Base-by-base conservation (phyloP, 2,329 filamentous ascomycete genomes). In the Elsinoe necatrix region DNA sequence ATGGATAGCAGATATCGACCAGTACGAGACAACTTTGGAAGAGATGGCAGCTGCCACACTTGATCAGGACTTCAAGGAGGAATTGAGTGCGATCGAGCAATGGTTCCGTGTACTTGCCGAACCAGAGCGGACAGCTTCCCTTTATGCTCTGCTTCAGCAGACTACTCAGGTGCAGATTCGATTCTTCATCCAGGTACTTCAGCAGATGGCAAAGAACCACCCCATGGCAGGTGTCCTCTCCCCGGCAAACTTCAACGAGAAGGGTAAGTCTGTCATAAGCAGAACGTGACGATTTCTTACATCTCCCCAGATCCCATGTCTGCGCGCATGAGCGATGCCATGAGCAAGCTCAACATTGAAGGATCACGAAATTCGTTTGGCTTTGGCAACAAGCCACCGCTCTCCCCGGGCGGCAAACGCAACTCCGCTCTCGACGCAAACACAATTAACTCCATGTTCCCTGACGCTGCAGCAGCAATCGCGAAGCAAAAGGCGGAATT, bases 31-130 rank as follows among this genome's bases (percentile, higher is more conserved):
- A n/a, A 98, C 93, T 1, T 74, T 98, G 67, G 93, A 97, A 73
- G 93, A 98, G 71, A 98, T 98, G 93, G 93, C 93, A 42, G 91
- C 92, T 29, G 93, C 93, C 25, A 97, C 93, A n/a, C 78, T 97
- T 56, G 93, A 98, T 69, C 93, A 98, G 76, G 93, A 98, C 69
- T 98, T 98, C 79, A 98, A 98, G 76, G 93, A 97, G 73, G 93
- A 98, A 73, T 81, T 98, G 60, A 96, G 90, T 69, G 93, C 93
- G 64, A 98, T 98, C 68, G 93, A 98, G 75, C 93, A 98, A 77
- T 98, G 93, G 93, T 98, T 98, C 73, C 86, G 91, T 61, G 93
- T 98, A 55, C 77, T 98, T 62, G 97, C 92, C 68, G 93, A 97
- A 74, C 91, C 93, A 25, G 93, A 98, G 74, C 82, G 93, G 61